Base-by-base conservation (phyloP, 805 yeast species). In the Vanderwaltozyma polyspora region DNA sequence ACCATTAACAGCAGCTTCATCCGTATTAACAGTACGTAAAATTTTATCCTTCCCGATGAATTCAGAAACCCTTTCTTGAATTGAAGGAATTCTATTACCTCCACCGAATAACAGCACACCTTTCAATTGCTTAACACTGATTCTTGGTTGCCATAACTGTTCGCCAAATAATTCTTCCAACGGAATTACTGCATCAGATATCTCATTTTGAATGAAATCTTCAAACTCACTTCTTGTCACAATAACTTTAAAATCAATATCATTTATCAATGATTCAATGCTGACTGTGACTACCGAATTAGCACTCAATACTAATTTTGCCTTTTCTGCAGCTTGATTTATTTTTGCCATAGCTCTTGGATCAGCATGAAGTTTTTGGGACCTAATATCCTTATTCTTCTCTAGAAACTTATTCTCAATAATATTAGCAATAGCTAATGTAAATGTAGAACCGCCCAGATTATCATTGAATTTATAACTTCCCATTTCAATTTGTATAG, bases 1-100 rank as follows among this genome's bases (percentile, higher is more conserved):
- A 32, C 98, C 98, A 47, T 83, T 67, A 11, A 84, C 95, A 34
- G 84, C 84, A 29, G 96, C 77, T 62, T 91, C 98, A 59, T 91
- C 98, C 0, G 98, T 91, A 57, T 91, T 91, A 29, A 91, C 93
- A 33, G 79, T 83, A 56, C 79, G 85, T 16, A 94, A 68, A 26
- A 87, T 65, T 32, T 64, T 52, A 3, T 73, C 78, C 14, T 72
- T 73, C 19, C 33, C 37, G 28, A 78, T 60, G 29, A 75, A 62
- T 2, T 69, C 52, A 2, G 54, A 41, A 38, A 84, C 61, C 34
- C 68, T 71, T 37, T 72, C 67, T 57, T 85, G 91, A 31, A 91
- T 80, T 49, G 81, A 69, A 12, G 98, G 98, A 21, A 85, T 82
- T 55, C 98, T 74, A 5, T 89, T 75, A 0, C 94, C 74, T 1